phyloP scores from a whole-genome alignment of 768 basidiomycete genomes.

The Pleurotus salmoneostramineus region DNA sequence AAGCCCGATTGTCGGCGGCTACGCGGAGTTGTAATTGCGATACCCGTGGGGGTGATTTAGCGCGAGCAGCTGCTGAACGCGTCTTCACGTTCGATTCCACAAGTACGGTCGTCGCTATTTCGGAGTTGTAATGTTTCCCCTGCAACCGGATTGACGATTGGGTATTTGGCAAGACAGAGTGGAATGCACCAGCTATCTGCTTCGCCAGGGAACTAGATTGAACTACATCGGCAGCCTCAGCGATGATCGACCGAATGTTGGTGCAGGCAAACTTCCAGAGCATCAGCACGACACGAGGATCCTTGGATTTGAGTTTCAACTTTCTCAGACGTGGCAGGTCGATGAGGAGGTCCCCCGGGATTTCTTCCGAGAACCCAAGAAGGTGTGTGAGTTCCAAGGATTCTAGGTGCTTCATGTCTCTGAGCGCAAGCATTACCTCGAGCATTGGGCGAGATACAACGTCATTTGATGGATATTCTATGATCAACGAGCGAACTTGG shows the following conservation, averaged over 20 bases:
- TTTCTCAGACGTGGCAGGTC: not conserved
- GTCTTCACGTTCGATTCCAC: too few species aligned
- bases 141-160: not conserved
- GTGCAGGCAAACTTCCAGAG: not conserved
- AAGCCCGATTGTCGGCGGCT: too few species aligned
- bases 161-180: not conserved
- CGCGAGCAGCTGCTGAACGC: too few species aligned
- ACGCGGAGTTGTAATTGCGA: too few species aligned
- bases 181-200: not conserved
- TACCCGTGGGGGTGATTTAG: too few species aligned
- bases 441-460: too few species aligned
- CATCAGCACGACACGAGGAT: not conserved
- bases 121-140: too few species aligned
- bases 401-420: not conserved
- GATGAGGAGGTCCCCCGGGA: not conserved
- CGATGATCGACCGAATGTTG: not conserved
- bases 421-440: not conserved
- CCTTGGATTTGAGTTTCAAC: not conserved
- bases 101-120: too few species aligned
- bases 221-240: not conserved
- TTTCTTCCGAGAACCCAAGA: not conserved
- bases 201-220: not conserved
- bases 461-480: not conserved
- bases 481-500: not conserved
- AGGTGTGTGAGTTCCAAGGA: not conserved